Conservation (phyloP, 2,329 filamentous ascomycete species). For the Erysiphe pulchra region DNA sequence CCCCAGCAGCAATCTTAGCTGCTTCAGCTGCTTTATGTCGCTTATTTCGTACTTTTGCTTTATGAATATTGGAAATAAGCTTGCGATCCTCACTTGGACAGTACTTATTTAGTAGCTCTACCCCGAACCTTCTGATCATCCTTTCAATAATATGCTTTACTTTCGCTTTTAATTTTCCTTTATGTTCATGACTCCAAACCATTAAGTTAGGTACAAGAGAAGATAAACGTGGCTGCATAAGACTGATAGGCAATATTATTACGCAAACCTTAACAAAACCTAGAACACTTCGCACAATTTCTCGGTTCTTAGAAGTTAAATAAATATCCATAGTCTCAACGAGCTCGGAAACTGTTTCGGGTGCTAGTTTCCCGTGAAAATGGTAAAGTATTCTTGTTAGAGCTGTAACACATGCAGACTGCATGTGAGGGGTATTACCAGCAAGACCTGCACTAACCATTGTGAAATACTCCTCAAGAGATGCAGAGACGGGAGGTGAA, state of each 20-base stretch:
- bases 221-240: slow-evolving; percentile 53
- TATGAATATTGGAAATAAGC: slow-evolving; percentile 79
- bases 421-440: slow-evolving; percentile 85
- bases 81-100: slow-evolving; percentile 75
- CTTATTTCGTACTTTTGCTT: slow-evolving; percentile 77
- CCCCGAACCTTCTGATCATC: slow-evolving; percentile 76
- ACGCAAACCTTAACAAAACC: slow-evolving; percentile 94
- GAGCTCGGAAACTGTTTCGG: slow-evolving; percentile 51
- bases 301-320: slow-evolving; percentile 83
- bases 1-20: slow-evolving; percentile 28
- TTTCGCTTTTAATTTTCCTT: slow-evolving; percentile 87
- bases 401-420: slow-evolving; percentile 87
- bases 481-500: slow-evolving; percentile 52
- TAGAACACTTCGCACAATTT: slow-evolving; percentile 82
- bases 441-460: slow-evolving; percentile 95
- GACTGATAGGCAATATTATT: slow-evolving; percentile 53
- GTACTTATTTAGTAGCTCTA: slow-evolving; percentile 50
- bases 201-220: slow-evolving; percentile 72
- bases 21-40: slow-evolving; percentile 46
- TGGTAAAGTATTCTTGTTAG: slow-evolving; percentile 83
- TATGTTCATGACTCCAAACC: slow-evolving; percentile 94
- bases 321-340: slow-evolving; percentile 93
- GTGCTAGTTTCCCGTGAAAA: slow-evolving; percentile 46
- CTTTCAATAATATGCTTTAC: slow-evolving; percentile 95
- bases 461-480: slow-evolving; percentile 84